A percentile compares a stretch with the other conserved stretches of the same genome.
Evolutionary conservation across 345 rosid species (phyloP).

Genomic region (Sapria himalayana): DNA sequence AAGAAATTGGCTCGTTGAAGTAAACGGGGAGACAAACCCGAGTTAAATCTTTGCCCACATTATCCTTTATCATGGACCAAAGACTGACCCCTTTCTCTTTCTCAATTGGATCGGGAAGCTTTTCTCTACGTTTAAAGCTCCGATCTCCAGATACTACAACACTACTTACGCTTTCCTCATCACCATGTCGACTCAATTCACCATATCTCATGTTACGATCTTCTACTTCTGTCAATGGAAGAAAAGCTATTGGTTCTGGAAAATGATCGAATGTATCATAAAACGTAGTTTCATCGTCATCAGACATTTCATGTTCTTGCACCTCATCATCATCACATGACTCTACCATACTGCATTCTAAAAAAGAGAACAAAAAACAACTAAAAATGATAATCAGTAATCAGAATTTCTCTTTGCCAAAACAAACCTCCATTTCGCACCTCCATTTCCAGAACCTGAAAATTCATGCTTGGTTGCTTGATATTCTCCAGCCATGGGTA

Average conservation of each 20-base stretch:
- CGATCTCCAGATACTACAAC: conserved; percentile 18
- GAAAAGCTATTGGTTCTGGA: conserved; percentile 22
- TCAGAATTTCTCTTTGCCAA: too few relatives aligned
- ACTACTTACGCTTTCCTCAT: too few relatives aligned
- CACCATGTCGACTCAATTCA: too few relatives aligned
- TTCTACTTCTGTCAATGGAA: conserved; percentile 16
- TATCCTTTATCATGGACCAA: conserved; percentile 98
- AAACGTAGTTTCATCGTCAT: conserved; percentile 60
- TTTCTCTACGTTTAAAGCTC: conserved; percentile 41
- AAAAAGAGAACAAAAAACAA: conserved; percentile 18
- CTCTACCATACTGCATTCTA: conserved; percentile 93
- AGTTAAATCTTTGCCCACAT: conserved; percentile 91
- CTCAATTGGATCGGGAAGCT: conserved; percentile 87
- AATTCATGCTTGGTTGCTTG: conserved; percentile 51
- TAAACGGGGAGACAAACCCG: conserved; percentile 95
- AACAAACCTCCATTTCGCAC: too few relatives aligned
- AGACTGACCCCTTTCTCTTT: conserved; percentile 95
- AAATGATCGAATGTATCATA: conserved; percentile 60
- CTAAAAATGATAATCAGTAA: too few relatives aligned
- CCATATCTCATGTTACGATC: too few relatives aligned
- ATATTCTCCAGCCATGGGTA: conserved; percentile 42
- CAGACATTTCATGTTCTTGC: conserved; percentile 74
- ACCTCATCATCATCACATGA: conserved; percentile 92
- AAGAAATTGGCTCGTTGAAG: conserved; percentile 92
- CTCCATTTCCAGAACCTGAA: conserved; percentile 47